Evolutionary conservation across 2,329 filamentous ascomycete genomes (phyloP), one percentile per base, ranked within the genome.

Genomic region (Botrytis medusae): DNA sequence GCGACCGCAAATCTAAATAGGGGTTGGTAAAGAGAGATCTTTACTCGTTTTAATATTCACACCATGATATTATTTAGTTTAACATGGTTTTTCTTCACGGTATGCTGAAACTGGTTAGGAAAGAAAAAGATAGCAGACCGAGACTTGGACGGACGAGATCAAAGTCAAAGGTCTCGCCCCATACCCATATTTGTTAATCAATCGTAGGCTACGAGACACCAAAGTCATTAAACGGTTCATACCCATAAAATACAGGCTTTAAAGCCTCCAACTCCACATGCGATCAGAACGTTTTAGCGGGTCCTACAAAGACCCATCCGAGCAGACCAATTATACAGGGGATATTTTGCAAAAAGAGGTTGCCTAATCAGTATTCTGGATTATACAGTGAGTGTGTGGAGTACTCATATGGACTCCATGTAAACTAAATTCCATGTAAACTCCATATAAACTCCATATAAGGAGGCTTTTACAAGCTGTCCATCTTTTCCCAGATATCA

Each of bases 361-460:
- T 65, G 46, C 44, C 62, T 65, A 46, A 65, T 65, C 8, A 48
- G 42, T 18, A 48, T 65, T 57, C n/a, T 57, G n/a, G n/a, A 29
- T 14, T 14, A 18, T 46, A 46, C 44, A 22, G 5, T 29, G 14
- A 54, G 51, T 54, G 51, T n/a, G 25, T 29, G 25, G n/a, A 57
- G 51, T 18, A 10, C 51, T 57, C 37, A 44, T 44, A 16, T 44
- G 1, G 42, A 16, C 42, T 44, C 14, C 42, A 44, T 44, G 4
- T 44, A 44, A 9, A 37, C 37, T 7, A 37, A 37, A 9, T 37
- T 37, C 37, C 6, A 37, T 9, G 9, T 9, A 37, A 37, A 37
- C 37, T 37, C 37, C 37, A 37, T 7, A 37, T 7, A 37, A 37
- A 37, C 37, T 37, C 37, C 37, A n/a, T 54, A n/a, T 54, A 54